Evolutionary conservation across 495 filamentous ascomycete genomes (phyloP).

Genomic region (Tuber borchii): DNA sequence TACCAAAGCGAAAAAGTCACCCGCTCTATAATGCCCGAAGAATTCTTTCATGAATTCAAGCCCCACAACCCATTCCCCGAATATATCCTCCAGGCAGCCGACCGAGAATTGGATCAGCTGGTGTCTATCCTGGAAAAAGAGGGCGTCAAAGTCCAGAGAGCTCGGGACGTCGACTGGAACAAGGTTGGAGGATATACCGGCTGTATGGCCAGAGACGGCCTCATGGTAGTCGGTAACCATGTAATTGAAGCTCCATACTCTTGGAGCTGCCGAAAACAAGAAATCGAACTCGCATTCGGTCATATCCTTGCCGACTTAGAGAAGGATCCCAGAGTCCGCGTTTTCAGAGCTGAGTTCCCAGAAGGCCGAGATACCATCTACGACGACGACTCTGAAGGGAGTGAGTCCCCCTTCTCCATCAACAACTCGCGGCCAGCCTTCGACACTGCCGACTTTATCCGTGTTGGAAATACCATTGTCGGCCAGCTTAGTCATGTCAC

Average conservation of each 20-base stretch:
- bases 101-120: not conserved
- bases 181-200: not conserved
- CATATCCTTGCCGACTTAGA: conserved; percentile 1
- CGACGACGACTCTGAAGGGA: not conserved
- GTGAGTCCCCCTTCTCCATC: not conserved
- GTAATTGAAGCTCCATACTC: not conserved
- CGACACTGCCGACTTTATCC: not conserved
- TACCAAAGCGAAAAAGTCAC: not conserved
- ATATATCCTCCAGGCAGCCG: not conserved
- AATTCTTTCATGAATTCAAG: not conserved
- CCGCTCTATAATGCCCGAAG: not conserved
- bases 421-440: not conserved
- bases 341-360: not conserved
- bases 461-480: not conserved
- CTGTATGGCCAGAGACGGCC: not conserved
- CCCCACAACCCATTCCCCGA: conserved; percentile 1
- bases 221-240: not conserved
- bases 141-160: not conserved
- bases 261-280: not conserved
- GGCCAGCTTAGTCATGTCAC: conserved; percentile 1
- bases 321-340: not conserved
- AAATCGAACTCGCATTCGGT: conserved; percentile 1
- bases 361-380: not conserved
- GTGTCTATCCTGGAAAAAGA: not conserved
- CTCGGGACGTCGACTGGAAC: not conserved